Conservation (phyloP, 73 alveolate genomes). For the Tetrahymena elliotti region DNA sequence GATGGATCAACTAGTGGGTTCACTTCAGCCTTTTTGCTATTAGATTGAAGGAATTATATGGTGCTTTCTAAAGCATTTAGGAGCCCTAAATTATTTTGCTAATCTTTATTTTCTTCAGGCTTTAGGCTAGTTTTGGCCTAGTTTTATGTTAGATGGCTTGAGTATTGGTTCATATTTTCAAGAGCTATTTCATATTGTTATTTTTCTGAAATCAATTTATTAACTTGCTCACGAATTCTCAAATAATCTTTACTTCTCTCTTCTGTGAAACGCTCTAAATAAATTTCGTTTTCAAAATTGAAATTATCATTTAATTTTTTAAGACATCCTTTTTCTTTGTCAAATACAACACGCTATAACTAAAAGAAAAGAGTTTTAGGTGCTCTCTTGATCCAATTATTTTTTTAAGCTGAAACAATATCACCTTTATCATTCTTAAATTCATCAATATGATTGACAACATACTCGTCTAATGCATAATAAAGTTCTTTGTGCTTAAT, state of each 20-base stretch:
- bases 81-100: neutral
- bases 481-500: conserved; percentile 44
- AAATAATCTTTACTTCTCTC: conserved; percentile 42
- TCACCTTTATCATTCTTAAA: conserved; percentile 40
- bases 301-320: conserved; percentile 50
- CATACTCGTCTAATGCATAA: conserved; percentile 63
- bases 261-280: conserved; percentile 58
- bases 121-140: neutral
- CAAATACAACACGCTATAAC: conserved; percentile 51
- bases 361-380: conserved; percentile 59
- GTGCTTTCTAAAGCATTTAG: neutral
- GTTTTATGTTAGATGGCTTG: neutral
- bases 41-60: neutral
- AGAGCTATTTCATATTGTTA: neutral
- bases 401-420: conserved; percentile 39
- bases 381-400: conserved; percentile 46
- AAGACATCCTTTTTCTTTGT: conserved; percentile 32
- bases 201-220: conserved; percentile 6
- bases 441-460: conserved; percentile 34
- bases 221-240: conserved; percentile 38
- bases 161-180: neutral
- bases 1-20: conserved; percentile 3
- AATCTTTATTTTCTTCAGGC: neutral
- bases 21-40: conserved; percentile 2
- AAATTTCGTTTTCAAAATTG: conserved; percentile 59